Percentiles rank a stretch among this genome's conserved stretches.
phyloP scores from a whole-genome alignment of 306 rosid species.

The Quercus berberidifolia region DNA sequence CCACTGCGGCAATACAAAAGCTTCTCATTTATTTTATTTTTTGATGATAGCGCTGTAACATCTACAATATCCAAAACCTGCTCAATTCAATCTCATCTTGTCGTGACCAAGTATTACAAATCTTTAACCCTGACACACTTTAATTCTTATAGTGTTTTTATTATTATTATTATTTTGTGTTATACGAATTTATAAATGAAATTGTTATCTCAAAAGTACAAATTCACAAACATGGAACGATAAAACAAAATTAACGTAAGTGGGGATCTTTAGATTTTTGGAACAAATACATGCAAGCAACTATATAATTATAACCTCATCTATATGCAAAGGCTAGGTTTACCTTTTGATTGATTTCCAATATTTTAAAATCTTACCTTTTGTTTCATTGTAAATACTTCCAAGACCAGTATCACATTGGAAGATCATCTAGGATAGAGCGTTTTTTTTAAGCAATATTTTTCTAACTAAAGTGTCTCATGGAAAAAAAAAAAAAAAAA shows the following conservation, averaged over 20 bases:
- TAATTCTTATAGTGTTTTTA: not conserved
- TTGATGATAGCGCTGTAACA: not conserved
- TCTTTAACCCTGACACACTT: not conserved
- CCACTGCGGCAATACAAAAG: not conserved
- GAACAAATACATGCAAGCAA: slow-evolving; percentile 23
- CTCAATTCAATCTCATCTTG: not conserved
- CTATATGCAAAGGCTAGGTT: slow-evolving; percentile 8
- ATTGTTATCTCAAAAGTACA: slow-evolving; percentile 32
- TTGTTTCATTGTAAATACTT: not conserved
- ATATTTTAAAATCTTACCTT: slow-evolving; percentile 2
- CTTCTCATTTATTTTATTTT: not conserved
- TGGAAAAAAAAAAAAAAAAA: not conserved
- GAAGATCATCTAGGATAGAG: slow-evolving; percentile 17
- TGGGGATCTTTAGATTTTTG: slow-evolving; percentile 12
- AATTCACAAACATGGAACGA: slow-evolving; percentile 17
- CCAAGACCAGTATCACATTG: slow-evolving; percentile 6
- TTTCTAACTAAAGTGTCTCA: not conserved
- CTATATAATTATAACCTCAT: not conserved
- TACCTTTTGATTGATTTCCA: slow-evolving; percentile 10
- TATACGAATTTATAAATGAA: not conserved
- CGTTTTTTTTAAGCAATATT: not conserved
- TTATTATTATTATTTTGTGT: too few relatives aligned
- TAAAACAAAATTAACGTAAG: slow-evolving; percentile 27
- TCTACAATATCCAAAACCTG: not conserved
- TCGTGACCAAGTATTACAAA: not conserved